These are phyloP conservation scores for Herpotrichia juniperi DNA, from an alignment of 2,329 filamentous ascomycete species.

Conservation along the genomic window DNA sequence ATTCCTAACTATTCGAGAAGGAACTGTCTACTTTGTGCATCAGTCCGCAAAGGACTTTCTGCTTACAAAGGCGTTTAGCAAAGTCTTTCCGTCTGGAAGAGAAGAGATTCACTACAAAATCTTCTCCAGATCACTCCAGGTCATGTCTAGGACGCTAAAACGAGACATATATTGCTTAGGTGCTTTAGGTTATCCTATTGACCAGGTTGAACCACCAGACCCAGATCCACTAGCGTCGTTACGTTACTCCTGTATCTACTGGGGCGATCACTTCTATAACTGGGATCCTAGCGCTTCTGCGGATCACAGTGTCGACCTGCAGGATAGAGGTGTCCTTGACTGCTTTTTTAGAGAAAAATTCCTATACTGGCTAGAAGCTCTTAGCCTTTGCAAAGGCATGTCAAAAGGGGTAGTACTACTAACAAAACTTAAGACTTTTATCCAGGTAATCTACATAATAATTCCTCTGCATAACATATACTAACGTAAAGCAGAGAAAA, in stretches of 20 bases:
- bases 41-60: no score
- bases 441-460: no score
- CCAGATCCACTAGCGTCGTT: constrained; percentile 28
- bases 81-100: no score
- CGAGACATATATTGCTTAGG: constrained; percentile 29
- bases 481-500: no score
- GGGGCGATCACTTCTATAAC: constrained; percentile 37
- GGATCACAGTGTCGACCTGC: neutral
- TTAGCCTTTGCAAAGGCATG: constrained; percentile 6
- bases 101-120: no score
- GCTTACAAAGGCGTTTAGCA: no score
- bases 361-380: constrained; percentile 8
- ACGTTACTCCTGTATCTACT: constrained; percentile 36
- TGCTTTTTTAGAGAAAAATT: constrained; percentile 7
- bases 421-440: no score
- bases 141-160: constrained; percentile 19
- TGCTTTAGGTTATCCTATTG: constrained; percentile 18
- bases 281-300: constrained; percentile 4
- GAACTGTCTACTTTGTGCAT: constrained; percentile 21
- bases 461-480: no score
- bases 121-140: constrained; percentile 36
- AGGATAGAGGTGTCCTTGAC: constrained; percentile 8
- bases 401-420: no score
- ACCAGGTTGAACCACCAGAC: constrained; percentile 24
- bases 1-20: constrained; percentile 12